Conservation (phyloP, 2,329 filamentous ascomycete genomes). For the Neofusicoccum laricinum region DNA sequence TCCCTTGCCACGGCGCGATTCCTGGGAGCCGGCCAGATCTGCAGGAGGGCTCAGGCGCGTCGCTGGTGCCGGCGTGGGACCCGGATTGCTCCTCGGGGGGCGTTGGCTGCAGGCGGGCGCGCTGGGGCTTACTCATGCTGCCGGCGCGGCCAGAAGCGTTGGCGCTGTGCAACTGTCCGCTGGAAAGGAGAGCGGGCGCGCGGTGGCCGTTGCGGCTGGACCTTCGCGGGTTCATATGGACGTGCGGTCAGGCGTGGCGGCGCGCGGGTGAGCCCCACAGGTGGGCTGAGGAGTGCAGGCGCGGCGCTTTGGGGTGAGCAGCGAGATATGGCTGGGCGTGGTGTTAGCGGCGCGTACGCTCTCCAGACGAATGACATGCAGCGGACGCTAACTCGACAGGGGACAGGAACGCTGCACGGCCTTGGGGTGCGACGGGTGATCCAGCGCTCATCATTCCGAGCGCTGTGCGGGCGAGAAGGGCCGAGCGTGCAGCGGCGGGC, state of each 20-base stretch:
- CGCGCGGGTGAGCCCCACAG: not conserved
- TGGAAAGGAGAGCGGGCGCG: not conserved
- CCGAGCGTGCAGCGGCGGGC: not conserved
- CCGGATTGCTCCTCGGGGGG: not conserved
- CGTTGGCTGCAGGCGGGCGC: too few relatives aligned
- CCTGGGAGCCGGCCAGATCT: not conserved
- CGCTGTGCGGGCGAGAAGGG: not conserved
- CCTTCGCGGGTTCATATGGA: not conserved
- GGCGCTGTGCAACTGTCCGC: not conserved
- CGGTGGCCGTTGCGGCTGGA: not conserved
- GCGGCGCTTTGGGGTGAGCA: not conserved
- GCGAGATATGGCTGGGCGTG: not conserved
- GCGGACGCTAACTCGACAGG: slow-evolving; percentile 1
- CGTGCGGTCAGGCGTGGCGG: too few relatives aligned
- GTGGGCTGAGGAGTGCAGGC: slow-evolving; percentile 6
- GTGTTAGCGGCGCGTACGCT: not conserved
- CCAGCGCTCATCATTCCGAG: slow-evolving; percentile 6
- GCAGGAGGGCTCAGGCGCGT: not conserved
- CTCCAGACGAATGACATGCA: slow-evolving; percentile 10
- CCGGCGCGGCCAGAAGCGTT: not conserved
- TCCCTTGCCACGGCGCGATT: not conserved
- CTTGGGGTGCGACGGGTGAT: slow-evolving; percentile 5
- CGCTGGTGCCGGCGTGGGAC: not conserved
- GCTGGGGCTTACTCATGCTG: not conserved
- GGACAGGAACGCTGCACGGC: slow-evolving; percentile 4